Evolutionary conservation across 2,329 filamentous ascomycete genomes (phyloP).

Genomic region (Cladophialophora bantiana): DNA sequence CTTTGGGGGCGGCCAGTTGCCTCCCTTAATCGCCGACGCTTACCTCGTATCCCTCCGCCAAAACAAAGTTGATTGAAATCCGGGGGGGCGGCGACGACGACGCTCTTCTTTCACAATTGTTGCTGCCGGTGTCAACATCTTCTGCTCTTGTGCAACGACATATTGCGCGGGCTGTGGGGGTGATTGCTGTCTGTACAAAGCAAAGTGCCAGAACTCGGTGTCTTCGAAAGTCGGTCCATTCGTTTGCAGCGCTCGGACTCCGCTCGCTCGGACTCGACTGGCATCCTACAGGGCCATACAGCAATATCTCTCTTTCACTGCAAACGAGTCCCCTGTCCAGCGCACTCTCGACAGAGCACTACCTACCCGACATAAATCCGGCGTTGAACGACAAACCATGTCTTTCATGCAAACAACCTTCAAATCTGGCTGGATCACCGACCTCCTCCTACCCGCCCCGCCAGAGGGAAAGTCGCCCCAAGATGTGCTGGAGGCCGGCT

Average conservation of each 20-base stretch:
- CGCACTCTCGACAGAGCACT: not conserved
- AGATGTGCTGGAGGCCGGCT: conserved; percentile 30
- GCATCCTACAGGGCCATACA: not conserved
- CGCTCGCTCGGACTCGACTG: not conserved
- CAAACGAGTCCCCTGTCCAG: not conserved
- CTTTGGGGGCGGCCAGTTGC: conserved; percentile 1
- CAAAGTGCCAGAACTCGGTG: not conserved
- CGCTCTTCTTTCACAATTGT: not conserved
- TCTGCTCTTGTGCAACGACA: not conserved
- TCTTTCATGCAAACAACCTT: conserved; percentile 35
- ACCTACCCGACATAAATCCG: not conserved
- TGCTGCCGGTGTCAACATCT: not conserved
- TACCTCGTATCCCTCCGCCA: not conserved
- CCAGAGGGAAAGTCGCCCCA: conserved; percentile 17
- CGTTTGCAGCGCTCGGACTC: not conserved
- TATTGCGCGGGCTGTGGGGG: not conserved
- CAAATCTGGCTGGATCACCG: conserved; percentile 37
- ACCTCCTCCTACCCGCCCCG: conserved; percentile 31
- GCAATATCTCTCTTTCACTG: not conserved
- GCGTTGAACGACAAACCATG: conserved; percentile 19
- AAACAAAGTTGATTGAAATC: not conserved
- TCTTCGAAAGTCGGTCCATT: not conserved
- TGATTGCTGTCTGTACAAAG: not conserved
- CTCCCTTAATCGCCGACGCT: not conserved
- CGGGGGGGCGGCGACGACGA: not conserved